Base-by-base conservation (phyloP, 1,139 yeast species). In the Williopsis jadinii region DNA sequence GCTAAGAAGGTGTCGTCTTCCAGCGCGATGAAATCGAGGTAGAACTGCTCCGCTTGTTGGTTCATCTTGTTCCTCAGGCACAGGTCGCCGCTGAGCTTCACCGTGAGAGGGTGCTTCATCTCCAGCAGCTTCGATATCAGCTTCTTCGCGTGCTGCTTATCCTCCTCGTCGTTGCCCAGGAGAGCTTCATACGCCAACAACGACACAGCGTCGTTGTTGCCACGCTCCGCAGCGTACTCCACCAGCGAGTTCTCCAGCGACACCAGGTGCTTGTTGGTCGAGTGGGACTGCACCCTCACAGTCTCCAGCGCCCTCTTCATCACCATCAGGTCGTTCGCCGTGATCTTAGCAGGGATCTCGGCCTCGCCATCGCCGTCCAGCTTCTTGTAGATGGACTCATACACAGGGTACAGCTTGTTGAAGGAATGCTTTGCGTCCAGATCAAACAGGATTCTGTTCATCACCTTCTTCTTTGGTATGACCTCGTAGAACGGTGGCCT, bases 211-310 rank as follows among this genome's bases (percentile, higher is more conserved):
- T 87, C 87, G 48, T 79, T 75, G 54, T 84, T 76, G 1, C 96
- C 96, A 53, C 78, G 54, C 54, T 85, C 95, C 0, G 95, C 95
- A 9, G 95, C 88, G 44, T 74, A 74, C 51, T 86, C 95, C 10
- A 87, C 73, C 35, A 87, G 61, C 48, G 77, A 81, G 48, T 80
- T 75, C 56, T 87, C 95, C 27, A 87, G 61, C 9, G 63, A 73
- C 3, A 82, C 65, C 36, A 83, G 59, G 52, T 78, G 64, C 41
- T 58, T 70, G 51, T 83, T 77, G 13, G 75, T 68, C 2, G 80
- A 65, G 46, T 78, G 78, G 1, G 92, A 77, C 39, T 76, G 69
- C 15, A 66, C 67, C 36, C 96, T 62, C 38, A 84, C 68, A 32
- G 75, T 75, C 36, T 78, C 80, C 30, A 90, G 63, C 0, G 84